Evolutionary conservation across 179 eudicot genomes (phyloP).

Genomic region (Silene noctiflora): DNA sequence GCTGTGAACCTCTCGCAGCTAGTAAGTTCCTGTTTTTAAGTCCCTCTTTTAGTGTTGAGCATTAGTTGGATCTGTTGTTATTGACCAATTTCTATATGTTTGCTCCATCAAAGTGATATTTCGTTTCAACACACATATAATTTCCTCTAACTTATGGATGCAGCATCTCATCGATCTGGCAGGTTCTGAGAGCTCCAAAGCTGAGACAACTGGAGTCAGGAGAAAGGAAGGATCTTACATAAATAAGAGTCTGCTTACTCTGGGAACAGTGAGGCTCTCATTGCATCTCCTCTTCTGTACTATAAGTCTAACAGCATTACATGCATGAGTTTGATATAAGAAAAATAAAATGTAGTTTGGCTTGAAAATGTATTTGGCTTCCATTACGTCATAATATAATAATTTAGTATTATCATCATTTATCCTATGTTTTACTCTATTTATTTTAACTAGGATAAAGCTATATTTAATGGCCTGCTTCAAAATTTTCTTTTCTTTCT

Average conservation of each 20-base stretch:
- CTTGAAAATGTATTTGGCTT: not conserved
- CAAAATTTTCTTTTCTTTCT: not conserved
- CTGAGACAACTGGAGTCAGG: conserved; percentile 89
- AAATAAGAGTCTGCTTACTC: conserved; percentile 92
- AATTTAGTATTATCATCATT: not conserved
- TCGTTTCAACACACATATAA: conserved; percentile 19
- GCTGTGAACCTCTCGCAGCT: conserved; percentile 93
- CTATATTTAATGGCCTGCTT: conserved; percentile 1
- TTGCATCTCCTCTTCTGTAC: not conserved
- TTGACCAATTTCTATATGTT: not conserved
- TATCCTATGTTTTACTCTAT: not conserved
- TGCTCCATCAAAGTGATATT: conserved; percentile 15
- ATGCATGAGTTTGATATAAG: not conserved
- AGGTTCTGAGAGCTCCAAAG: conserved; percentile 99
- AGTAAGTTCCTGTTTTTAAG: conserved; percentile 42
- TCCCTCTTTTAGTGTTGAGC: not conserved
- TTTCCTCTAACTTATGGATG: conserved; percentile 51
- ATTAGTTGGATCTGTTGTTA: conserved; percentile 11
- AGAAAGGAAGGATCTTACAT: conserved; percentile 96
- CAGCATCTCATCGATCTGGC: conserved; percentile 99
- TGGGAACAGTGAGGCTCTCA: conserved; percentile 89
- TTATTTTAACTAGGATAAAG: not conserved
- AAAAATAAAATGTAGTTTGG: not conserved
- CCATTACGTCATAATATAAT: not conserved
- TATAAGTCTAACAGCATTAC: not conserved